Percentiles rank a stretch among this genome's conserved stretches.
phyloP scores from a whole-genome alignment of 768 basidiomycete species.

The Hygrophorus russula region DNA sequence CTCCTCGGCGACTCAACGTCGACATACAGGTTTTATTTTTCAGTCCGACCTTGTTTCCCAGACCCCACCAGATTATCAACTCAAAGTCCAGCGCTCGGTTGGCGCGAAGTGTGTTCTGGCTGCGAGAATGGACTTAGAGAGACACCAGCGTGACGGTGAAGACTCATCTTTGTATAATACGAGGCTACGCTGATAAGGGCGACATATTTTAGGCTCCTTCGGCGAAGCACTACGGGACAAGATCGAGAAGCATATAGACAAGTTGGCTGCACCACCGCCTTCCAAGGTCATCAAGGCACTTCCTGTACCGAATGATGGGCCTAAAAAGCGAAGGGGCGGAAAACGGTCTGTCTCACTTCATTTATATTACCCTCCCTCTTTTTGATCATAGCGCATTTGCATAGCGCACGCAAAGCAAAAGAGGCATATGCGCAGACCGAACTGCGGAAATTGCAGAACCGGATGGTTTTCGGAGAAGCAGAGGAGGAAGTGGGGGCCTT shows the following conservation, averaged over 20 bases:
- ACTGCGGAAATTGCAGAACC: slow-evolving; percentile 91
- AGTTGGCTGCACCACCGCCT: slow-evolving; percentile 88
- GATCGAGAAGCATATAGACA: slow-evolving; percentile 87
- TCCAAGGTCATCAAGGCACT: slow-evolving; percentile 88
- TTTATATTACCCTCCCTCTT: not conserved
- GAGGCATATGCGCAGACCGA: slow-evolving; percentile 97
- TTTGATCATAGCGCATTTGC: not conserved
- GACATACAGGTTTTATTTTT: slow-evolving; percentile 95
- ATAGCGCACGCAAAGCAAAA: slow-evolving; percentile 92
- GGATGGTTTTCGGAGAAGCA: slow-evolving; percentile 90
- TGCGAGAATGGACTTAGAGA: slow-evolving; percentile 89
- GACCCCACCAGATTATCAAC: slow-evolving; percentile 81
- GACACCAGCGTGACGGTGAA: slow-evolving; percentile 70
- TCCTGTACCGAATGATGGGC: slow-evolving; percentile 90
- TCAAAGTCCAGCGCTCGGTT: slow-evolving; percentile 87
- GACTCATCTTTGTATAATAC: slow-evolving; percentile 1
- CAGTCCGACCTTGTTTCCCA: slow-evolving; percentile 82
- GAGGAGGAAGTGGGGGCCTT: slow-evolving; percentile 96
- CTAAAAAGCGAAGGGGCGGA: slow-evolving; percentile 91
- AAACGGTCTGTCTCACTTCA: slow-evolving; percentile 51
- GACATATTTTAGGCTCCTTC: slow-evolving; percentile 45
- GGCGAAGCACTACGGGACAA: slow-evolving; percentile 75
- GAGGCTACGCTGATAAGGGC: not conserved
- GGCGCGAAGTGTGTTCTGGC: slow-evolving; percentile 88
- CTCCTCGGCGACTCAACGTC: slow-evolving; percentile 74